These are phyloP conservation scores for Suillus placidus DNA, from an alignment of 768 basidiomycete genomes.

Conservation along the genomic window DNA sequence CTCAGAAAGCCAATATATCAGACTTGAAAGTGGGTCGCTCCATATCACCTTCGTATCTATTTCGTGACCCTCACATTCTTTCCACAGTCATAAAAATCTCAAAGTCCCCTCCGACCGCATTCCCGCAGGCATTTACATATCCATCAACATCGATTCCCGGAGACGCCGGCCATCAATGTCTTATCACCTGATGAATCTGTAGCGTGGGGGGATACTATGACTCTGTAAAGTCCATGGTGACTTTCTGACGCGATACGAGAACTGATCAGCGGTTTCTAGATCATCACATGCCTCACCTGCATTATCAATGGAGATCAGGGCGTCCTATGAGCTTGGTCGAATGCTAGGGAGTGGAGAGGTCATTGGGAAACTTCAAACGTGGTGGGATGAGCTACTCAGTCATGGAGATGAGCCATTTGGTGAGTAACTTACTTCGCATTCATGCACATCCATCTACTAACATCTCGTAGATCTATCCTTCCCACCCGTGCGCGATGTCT, in stretches of 20 bases:
- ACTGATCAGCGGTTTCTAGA: not conserved
- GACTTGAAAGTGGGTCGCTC: not conserved
- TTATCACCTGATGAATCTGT: not conserved
- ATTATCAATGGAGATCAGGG: not conserved
- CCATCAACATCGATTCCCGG: not conserved
- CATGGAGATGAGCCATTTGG: too few relatives aligned
- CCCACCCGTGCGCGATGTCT: too few relatives aligned
- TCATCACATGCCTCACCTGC: not conserved
- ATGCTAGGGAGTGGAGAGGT: not conserved
- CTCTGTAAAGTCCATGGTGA: not conserved
- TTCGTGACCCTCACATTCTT: not conserved
- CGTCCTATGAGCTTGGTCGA: not conserved
- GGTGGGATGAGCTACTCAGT: not conserved
- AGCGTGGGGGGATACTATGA: not conserved
- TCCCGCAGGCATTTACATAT: not conserved
- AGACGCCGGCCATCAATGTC: not conserved
- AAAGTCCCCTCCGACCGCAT: not conserved
- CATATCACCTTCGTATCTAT: not conserved
- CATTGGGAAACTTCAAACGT: not conserved
- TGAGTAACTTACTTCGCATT: too few relatives aligned
- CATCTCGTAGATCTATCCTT: too few relatives aligned
- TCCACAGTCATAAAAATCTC: not conserved
- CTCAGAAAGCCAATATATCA: not conserved
- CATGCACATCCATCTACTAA: too few relatives aligned
- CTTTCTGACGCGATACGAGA: not conserved